A percentile compares a stretch with the other conserved stretches of the same genome.
Evolutionary conservation across 2,329 filamentous ascomycete genomes (phyloP).

Genomic region (Trichoderma arundinaceum): DNA sequence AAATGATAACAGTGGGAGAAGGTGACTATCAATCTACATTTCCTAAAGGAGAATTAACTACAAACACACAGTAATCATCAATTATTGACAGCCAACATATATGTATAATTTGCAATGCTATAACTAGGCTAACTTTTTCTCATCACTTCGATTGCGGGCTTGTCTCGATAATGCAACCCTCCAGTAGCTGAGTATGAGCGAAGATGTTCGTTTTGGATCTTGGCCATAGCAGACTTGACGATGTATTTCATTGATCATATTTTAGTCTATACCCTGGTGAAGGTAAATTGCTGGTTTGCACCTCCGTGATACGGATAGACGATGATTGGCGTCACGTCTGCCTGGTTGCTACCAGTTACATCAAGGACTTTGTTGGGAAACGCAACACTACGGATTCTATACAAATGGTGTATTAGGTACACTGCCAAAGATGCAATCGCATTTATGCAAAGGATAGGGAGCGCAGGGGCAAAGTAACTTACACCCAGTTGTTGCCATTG

Average conservation of each 20-base stretch:
- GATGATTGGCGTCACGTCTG: constrained; percentile 18
- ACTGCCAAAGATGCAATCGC: neutral
- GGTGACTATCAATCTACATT: neutral
- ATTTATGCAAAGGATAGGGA: no score
- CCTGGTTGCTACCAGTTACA: constrained; percentile 10
- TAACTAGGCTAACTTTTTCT: neutral
- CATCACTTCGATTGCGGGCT: no score
- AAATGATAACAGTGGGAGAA: neutral
- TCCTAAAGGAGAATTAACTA: neutral
- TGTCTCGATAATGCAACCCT: no score
- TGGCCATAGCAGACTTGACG: no score
- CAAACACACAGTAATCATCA: neutral
- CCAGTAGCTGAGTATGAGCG: no score
- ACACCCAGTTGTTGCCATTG: constrained; percentile 1
- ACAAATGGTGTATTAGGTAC: neutral
- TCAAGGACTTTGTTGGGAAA: neutral
- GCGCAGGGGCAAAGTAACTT: neutral
- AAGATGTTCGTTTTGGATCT: no score
- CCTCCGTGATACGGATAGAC: neutral
- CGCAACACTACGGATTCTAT: constrained; percentile 7
- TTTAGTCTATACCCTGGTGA: neutral
- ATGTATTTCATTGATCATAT: neutral
- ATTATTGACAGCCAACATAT: neutral
- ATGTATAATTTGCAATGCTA: neutral
- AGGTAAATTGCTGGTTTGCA: constrained; percentile 21